Evolutionary conservation across 2,329 filamentous ascomycete genomes (phyloP).

Genomic region (Colletotrichum karsti): DNA sequence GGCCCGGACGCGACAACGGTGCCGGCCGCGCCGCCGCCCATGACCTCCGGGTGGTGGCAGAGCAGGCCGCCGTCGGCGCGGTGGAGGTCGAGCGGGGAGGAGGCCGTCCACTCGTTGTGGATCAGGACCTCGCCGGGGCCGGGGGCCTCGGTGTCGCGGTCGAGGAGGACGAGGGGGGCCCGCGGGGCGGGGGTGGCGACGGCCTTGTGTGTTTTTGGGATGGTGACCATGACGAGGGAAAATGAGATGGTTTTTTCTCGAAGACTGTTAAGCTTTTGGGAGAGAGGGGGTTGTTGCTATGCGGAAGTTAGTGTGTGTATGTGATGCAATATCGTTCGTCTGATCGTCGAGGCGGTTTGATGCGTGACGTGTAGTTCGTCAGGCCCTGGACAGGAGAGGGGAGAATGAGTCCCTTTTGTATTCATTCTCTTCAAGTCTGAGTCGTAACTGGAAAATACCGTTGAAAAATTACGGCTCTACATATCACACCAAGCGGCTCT

Average conservation of each 20-base stretch:
- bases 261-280: not conserved
- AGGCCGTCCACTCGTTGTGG: conserved; percentile 66
- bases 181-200: conserved; percentile 33
- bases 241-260: not conserved
- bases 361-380: not conserved
- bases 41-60: conserved; percentile 55
- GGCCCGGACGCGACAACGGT: conserved; percentile 59
- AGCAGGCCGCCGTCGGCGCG: conserved; percentile 68
- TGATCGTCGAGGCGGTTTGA: not conserved
- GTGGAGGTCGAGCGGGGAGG: conserved; percentile 69
- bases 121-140: conserved; percentile 59
- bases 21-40: conserved; percentile 62
- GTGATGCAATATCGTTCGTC: not conserved
- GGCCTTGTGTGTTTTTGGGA: conserved; percentile 36
- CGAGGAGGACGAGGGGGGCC: conserved; percentile 33
- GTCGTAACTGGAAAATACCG: no score
- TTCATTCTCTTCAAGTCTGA: not conserved
- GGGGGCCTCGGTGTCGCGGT: conserved; percentile 40
- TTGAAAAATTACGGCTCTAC: no score
- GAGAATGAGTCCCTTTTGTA: not conserved
- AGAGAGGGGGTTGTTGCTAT: not conserved
- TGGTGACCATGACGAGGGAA: conserved; percentile 24
- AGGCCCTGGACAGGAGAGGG: not conserved
- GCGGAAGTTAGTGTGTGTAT: not conserved
- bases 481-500: no score